Evolutionary conservation across 75 land plant genomes (phyloP), one percentile per base, ranked within the genome.

Genomic region (Selaginella moellendorffii): DNA sequence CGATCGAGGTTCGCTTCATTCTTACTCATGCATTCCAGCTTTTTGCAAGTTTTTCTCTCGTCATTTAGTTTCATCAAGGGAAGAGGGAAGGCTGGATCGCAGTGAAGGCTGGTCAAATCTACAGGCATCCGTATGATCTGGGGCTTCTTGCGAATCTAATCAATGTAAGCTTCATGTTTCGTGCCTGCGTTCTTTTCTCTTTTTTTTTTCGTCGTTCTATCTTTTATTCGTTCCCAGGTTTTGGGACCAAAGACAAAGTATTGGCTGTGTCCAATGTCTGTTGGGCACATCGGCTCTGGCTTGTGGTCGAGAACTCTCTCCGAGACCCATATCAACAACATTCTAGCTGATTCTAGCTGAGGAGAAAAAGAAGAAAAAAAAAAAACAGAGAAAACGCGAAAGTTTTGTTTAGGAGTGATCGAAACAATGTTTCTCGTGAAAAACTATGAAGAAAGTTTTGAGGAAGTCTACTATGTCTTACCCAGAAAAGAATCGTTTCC

Each of bases 201-300:
- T 5, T 56, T 56, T 9, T 17, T 17, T 17, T 12, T 9, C 19
- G 60, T 5, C 21, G 14, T 56, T 61, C 21, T 30, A 1, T 68
- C 0, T 61, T 30, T 61, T 2, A 10, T 30, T 19, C 2, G 22
- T 46, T 61, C 52, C n/a, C 89, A 92, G 97, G 79, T 85, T 18
- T 66, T 92, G 62, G 97, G 97, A 54, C 93, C 89, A 30, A 83
- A 69, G 59, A 53, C 81, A 26, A 28, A 74, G 29, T 74, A 77
- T 59, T 92, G 97, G 97, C n/a, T 81, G 58, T 88, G 81, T 67
- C 97, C 97, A 28, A 81, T 77, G 61, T 70, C 80, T 14, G 31
- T 62, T 27, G 68, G 68, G 22, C 84, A 92, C 54, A 77, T 83
- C 53, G 97, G 96, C 63, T 76, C 95, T 54, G 97, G 97, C 30